Evolutionary conservation across 2,329 filamentous ascomycete genomes (phyloP), one percentile per base, ranked within the genome.

Genomic region (Trichoderma sp.): DNA sequence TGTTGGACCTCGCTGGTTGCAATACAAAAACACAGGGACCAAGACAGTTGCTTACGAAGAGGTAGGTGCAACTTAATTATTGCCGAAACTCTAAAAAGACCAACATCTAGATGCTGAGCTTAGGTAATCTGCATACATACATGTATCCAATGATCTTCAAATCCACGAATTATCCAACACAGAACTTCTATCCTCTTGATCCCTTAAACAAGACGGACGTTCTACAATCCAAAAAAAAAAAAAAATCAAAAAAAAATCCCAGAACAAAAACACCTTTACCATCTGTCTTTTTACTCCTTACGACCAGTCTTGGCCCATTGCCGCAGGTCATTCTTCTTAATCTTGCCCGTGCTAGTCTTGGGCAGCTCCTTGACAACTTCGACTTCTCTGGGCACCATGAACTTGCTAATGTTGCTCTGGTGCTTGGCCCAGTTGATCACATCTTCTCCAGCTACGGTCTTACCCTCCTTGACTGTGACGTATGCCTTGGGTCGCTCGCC

Each of bases 331-430:
- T 97, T 98, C 87, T 99, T 99, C 86, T 93, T 90, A 69, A 98
- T 86, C 85, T 99, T 99, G 3, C 95, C 95, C 0, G 95, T 99
- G 78, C 92, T 95, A 32, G 95, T 99, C 86, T 99, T 99, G 10
- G 95, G 95, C 71, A 99, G 82, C 78, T 97, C 94, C 6, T 82
- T 72, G n/a, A 99, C 87, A 52, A 98, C 83, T 78, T 97, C 92
- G 1, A 90, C 86, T 75, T 90, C 88, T 48, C 85, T 78, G 29
- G 88, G 88, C 15, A 91, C 89, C 95, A 98, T 98, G 76, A 97
- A 99, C 71, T 89, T 89, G 80, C 91, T 94, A 73, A 99, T 97
- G 32, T 84, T 84, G 76, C 90, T 92, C 73, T 92, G 86, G 71
- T 90, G 83, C 78, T 90, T 94, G 3, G 94, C 93, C 95, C 95